Evolutionary conservation across 345 rosid species (phyloP).

Genomic region (Brassica cretica): DNA sequence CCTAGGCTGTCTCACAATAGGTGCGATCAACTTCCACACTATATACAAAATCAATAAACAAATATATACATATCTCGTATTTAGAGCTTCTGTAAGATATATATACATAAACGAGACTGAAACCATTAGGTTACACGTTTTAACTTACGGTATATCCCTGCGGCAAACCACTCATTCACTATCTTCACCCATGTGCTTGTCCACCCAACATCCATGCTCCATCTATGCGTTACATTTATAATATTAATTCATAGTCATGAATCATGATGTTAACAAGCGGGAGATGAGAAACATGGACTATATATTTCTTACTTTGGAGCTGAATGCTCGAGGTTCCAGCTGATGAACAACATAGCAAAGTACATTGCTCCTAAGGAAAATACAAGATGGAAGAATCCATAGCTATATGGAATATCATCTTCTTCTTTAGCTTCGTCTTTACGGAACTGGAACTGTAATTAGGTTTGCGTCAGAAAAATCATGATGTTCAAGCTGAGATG

Average conservation of each 20-base stretch:
- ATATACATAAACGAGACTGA: not conserved
- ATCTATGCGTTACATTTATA: slow-evolving; percentile 43
- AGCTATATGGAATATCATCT: slow-evolving; percentile 74
- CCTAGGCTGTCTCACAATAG: slow-evolving; percentile 55
- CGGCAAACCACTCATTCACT: slow-evolving; percentile 86
- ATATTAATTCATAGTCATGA: slow-evolving; percentile 1
- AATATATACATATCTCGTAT: not conserved
- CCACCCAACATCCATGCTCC: slow-evolving; percentile 95
- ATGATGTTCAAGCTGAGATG: not conserved
- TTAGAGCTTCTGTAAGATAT: not conserved
- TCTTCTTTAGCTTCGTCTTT: slow-evolving; percentile 55
- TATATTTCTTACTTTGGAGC: slow-evolving; percentile 49
- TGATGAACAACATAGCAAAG: slow-evolving; percentile 85
- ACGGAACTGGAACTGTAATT: slow-evolving; percentile 49
- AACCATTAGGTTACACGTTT: not conserved
- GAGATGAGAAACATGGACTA: too few relatives aligned
- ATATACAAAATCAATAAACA: slow-evolving; percentile 21
- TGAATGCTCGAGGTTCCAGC: slow-evolving; percentile 75
- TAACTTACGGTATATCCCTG: slow-evolving; percentile 71
- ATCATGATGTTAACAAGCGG: too few relatives aligned
- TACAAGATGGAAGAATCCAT: slow-evolving; percentile 80
- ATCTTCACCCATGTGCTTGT: slow-evolving; percentile 93
- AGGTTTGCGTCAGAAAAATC: not conserved
- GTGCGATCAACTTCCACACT: slow-evolving; percentile 85
- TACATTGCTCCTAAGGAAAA: slow-evolving; percentile 92